phyloP scores from a whole-genome alignment of 257 asterid species.

The Plantago ovata region DNA sequence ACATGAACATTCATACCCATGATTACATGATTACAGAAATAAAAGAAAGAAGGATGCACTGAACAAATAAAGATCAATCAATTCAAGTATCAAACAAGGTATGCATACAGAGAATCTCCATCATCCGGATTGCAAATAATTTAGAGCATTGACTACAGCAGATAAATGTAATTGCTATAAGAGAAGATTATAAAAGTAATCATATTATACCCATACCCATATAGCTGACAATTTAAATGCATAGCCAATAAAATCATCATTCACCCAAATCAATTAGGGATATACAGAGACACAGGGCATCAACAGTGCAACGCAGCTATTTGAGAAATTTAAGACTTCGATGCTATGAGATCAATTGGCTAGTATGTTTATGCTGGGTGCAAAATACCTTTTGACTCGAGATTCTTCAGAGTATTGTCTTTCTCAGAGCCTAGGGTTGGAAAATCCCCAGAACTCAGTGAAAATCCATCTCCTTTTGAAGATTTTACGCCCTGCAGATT shows the following conservation, averaged over 20 bases:
- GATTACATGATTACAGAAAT: conserved; percentile 5
- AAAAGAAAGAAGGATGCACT: neutral
- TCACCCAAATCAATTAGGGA: too few relatives aligned
- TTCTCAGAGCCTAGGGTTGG: conserved; percentile 81
- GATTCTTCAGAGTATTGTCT: conserved; percentile 48
- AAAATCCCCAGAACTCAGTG: conserved; percentile 89
- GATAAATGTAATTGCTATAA: conserved; percentile 3
- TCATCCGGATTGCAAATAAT: neutral
- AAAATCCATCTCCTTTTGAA: conserved; percentile 67
- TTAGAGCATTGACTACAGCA: neutral
- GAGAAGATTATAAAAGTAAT: neutral
- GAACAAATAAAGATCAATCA: conserved; percentile 5
- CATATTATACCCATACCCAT: too few relatives aligned
- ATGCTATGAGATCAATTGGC: neutral
- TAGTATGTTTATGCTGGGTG: conserved; percentile 7
- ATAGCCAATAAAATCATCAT: too few relatives aligned
- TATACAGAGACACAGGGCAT: too few relatives aligned
- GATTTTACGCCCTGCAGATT: conserved; percentile 65
- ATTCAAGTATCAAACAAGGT: neutral
- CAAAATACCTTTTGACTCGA: conserved; percentile 55
- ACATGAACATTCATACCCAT: conserved; percentile 1
- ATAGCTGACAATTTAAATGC: too few relatives aligned
- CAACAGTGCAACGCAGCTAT: too few relatives aligned
- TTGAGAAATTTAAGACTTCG: too few relatives aligned
- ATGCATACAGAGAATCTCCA: neutral